These are phyloP conservation scores for Flagelloscypha sp. DNA, from an alignment of 768 basidiomycete genomes.

Conservation along the genomic window DNA sequence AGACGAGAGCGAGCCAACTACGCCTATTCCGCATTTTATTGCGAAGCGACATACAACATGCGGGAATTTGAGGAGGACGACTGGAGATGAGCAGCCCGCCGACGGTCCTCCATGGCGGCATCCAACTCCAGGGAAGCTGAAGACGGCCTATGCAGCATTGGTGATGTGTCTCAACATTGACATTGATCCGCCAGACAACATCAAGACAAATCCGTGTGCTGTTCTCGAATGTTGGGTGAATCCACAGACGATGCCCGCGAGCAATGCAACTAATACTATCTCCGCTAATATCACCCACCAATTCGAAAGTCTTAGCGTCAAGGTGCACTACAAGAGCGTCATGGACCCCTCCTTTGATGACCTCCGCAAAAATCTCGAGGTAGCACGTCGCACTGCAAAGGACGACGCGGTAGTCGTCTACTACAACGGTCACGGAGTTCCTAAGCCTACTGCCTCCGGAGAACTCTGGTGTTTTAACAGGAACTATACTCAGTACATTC, in stretches of 20 bases:
- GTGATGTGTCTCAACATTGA: slow-evolving; percentile 95
- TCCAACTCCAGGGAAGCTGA: slow-evolving; percentile 73
- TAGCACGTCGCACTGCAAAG: slow-evolving; percentile 79
- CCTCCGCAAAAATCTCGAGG: slow-evolving; percentile 77
- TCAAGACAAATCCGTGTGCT: slow-evolving; percentile 96
- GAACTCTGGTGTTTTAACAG: slow-evolving; percentile 99
- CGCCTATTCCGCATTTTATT: slow-evolving; percentile 75
- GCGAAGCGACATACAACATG: slow-evolving; percentile 87
- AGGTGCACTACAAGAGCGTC: slow-evolving; percentile 90
- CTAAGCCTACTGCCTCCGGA: slow-evolving; percentile 89
- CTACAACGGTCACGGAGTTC: slow-evolving; percentile 98
- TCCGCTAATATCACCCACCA: slow-evolving; percentile 90
- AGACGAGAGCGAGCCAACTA: slow-evolving; percentile 39
- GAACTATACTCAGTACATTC: slow-evolving; percentile 97
- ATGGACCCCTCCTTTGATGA: slow-evolving; percentile 95
- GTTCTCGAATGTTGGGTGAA: slow-evolving; percentile 97
- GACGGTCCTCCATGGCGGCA: slow-evolving; percentile 76
- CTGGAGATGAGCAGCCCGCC: too few species aligned
- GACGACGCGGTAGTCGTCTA: slow-evolving; percentile 93
- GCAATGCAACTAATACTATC: slow-evolving; percentile 90
- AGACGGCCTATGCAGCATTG: slow-evolving; percentile 82
- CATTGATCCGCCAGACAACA: slow-evolving; percentile 93
- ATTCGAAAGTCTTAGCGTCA: slow-evolving; percentile 90
- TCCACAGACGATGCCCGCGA: slow-evolving; percentile 83
- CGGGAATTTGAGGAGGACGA: too few species aligned